Percentiles rank a stretch among this genome's conserved stretches.
phyloP scores from a whole-genome alignment of 352 stramenopile genomes.

The Globisporangium paroecandrum region DNA sequence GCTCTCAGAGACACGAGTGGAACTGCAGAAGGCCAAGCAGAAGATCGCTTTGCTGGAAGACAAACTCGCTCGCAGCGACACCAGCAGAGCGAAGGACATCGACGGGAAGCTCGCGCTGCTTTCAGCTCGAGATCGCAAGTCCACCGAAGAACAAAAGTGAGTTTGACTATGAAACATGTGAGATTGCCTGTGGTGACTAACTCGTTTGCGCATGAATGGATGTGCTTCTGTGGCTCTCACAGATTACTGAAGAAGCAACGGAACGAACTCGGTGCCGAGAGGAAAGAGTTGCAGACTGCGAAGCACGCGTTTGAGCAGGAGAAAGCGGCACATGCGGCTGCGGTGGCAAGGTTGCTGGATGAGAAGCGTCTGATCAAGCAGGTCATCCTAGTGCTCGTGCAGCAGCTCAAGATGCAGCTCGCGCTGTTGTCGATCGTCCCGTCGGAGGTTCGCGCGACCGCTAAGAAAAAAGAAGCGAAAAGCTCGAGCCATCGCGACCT shows the following conservation, averaged over 20 bases:
- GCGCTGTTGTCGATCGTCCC: constrained; percentile 38
- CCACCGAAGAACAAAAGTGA: constrained; percentile 50
- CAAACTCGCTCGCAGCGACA: constrained; percentile 29
- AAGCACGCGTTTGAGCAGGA: constrained; percentile 22
- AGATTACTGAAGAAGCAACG: constrained; percentile 48
- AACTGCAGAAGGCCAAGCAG: constrained; percentile 52
- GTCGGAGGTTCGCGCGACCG: constrained; percentile 2
- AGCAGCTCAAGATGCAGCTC: constrained; percentile 44
- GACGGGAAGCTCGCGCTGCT: constrained; percentile 35
- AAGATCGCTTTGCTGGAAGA: constrained; percentile 47
- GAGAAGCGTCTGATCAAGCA: constrained; percentile 45
- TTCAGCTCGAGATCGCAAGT: constrained; percentile 30
- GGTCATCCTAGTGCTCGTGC: constrained; percentile 40
- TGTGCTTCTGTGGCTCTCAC: not conserved
- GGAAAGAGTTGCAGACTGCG: constrained; percentile 29
- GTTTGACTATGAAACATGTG: not conserved
- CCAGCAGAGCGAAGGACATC: constrained; percentile 29
- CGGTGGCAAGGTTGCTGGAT: constrained; percentile 23
- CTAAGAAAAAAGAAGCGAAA: not conserved
- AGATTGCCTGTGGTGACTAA: not conserved
- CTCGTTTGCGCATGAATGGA: not conserved
- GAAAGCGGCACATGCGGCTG: constrained; percentile 1
- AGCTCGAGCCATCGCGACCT: not conserved
- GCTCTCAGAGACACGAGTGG: constrained; percentile 34
- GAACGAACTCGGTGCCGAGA: constrained; percentile 27